Percentiles rank a stretch among this genome's conserved stretches.
phyloP scores from a whole-genome alignment of 2,329 filamentous ascomycete genomes.

The Aspergillus japonicus region DNA sequence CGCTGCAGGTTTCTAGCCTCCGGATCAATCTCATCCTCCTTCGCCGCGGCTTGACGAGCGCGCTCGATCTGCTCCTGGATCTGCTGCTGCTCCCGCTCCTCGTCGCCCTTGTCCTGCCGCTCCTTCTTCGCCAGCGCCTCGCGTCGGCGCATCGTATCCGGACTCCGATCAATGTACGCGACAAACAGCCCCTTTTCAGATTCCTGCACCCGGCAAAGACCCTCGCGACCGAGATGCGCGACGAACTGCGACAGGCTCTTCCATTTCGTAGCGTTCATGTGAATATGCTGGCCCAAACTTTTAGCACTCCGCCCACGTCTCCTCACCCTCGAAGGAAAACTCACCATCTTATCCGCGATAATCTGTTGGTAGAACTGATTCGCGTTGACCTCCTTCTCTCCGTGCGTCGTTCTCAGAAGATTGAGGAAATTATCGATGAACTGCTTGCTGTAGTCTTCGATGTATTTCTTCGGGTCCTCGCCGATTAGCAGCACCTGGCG shows the following conservation, averaged over 20 bases:
- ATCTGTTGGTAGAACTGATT: constrained; percentile 97
- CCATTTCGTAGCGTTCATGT: constrained; percentile 95
- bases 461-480: constrained; percentile 79
- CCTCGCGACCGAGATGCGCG: constrained; percentile 80
- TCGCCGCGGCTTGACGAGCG: constrained; percentile 62
- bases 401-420: constrained; percentile 77
- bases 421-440: constrained; percentile 79
- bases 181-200: constrained; percentile 80
- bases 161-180: constrained; percentile 87
- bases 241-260: constrained; percentile 84
- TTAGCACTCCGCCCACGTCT: neutral
- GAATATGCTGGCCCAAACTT: constrained; percentile 59
- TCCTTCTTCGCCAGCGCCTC: constrained; percentile 83
- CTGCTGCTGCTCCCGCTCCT: constrained; percentile 80
- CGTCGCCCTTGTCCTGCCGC: constrained; percentile 83
- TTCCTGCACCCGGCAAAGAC: constrained; percentile 87
- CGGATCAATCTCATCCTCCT: constrained; percentile 43
- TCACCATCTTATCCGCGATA: constrained; percentile 71
- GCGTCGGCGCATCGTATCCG: constrained; percentile 75
- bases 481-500: constrained; percentile 87
- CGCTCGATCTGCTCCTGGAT: constrained; percentile 80
- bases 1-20: constrained; percentile 49
- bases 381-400: constrained; percentile 82
- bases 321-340: neutral
- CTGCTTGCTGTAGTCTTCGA: constrained; percentile 76